Percentiles rank a stretch among this genome's conserved stretches.
Conservation (phyloP, 176 grass and related monocot species). For the Zea mays region Zm-B73-REFERENCE-NAM-5.0 NC_050096.1:251853501-251854000, state of each 20-base stretch:
- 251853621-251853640: slow-evolving; percentile 69
- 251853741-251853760: background rate
- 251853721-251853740: slow-evolving; percentile 68
- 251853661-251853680: slow-evolving; percentile 66
- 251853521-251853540: background rate
- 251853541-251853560: background rate
- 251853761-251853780: background rate
- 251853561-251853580: slow-evolving; percentile 39
- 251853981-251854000: background rate
- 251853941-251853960: background rate
- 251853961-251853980: slow-evolving; percentile 15
- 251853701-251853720: slow-evolving; percentile 87
- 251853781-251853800: background rate
- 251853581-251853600: slow-evolving; percentile 80
- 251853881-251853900: background rate
- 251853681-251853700: slow-evolving; percentile 90
- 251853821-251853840: background rate
- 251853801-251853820: background rate
- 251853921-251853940: background rate
- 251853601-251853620: slow-evolving; percentile 90
- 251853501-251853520: background rate
- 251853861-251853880: background rate
- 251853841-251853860: slow-evolving; percentile 1
- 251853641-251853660: slow-evolving; percentile 87
- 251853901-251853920: background rate